These are phyloP conservation scores for Sphagnum tenellum DNA, from an alignment of 225 moss, liverwort and hornwort species.

Conservation along the genomic window DNA sequence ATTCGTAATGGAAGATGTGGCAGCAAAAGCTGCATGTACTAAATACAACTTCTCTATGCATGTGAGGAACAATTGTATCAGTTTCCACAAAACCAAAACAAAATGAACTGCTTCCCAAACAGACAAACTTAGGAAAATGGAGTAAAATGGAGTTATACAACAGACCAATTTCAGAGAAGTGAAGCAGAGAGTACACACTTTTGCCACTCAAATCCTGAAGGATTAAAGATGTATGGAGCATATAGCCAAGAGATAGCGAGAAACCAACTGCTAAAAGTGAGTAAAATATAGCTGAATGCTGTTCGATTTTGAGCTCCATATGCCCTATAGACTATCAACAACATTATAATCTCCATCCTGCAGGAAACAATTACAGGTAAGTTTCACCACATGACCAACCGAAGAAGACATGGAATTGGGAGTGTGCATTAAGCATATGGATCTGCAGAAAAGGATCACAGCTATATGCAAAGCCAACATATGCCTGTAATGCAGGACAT, in stretches of 20 bases:
- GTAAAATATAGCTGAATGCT: constrained; percentile 44
- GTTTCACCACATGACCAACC: too few relatives aligned
- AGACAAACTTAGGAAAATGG: neutral
- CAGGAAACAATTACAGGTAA: too few relatives aligned
- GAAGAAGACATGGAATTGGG: too few relatives aligned
- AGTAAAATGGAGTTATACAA: too few relatives aligned
- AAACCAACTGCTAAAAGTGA: constrained; percentile 93
- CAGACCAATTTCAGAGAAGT: too few relatives aligned
- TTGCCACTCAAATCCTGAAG: constrained; percentile 97
- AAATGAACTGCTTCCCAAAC: constrained; percentile 43
- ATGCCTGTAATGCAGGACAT: too few relatives aligned
- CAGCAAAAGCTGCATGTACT: constrained; percentile 48
- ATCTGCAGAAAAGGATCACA: too few relatives aligned
- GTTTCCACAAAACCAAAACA: neutral
- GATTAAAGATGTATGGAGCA: constrained; percentile 94
- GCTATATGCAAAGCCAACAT: too few relatives aligned
- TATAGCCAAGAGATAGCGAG: constrained; percentile 80
- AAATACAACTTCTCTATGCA: constrained; percentile 33
- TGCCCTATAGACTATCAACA: constrained; percentile 69
- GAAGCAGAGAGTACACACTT: constrained; percentile 12
- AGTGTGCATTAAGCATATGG: too few relatives aligned
- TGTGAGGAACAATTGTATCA: neutral
- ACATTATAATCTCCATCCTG: constrained; percentile 60
- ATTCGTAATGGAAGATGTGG: constrained; percentile 48
- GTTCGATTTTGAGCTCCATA: constrained; percentile 58